Conservation (phyloP, 2,329 filamentous ascomycete species). For the Beauveria varroae region DNA sequence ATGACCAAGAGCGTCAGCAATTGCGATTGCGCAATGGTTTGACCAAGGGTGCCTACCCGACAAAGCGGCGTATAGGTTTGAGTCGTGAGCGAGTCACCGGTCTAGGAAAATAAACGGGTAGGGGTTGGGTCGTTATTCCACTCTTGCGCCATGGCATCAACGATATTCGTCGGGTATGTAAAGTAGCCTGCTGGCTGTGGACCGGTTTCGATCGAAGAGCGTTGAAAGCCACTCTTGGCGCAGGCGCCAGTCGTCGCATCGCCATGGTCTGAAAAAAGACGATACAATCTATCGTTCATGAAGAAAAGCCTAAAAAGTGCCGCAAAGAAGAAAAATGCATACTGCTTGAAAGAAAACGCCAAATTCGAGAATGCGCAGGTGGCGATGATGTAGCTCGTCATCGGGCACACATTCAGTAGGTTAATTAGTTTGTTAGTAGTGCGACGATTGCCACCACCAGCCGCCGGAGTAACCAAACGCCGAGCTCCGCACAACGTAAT, state of each 20-base stretch:
- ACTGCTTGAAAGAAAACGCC: conserved; percentile 2
- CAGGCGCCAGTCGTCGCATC: conserved; percentile 4
- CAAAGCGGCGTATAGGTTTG: conserved; percentile 18
- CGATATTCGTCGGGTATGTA: conserved; percentile 22
- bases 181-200: conserved; percentile 16
- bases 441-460: neutral
- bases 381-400: neutral
- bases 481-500: conserved; percentile 9
- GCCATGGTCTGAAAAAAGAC: neutral
- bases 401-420: neutral
- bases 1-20: neutral
- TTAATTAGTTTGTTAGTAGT: neutral
- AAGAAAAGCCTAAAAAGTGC: neutral
- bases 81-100: conserved; percentile 8
- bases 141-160: conserved; percentile 26
- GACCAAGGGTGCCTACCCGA: conserved; percentile 20
- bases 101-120: conserved; percentile 28
- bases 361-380: neutral
- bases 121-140: conserved; percentile 13
- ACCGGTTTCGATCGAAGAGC: conserved; percentile 17
- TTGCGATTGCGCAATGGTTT: neutral
- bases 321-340: conserved; percentile 2
- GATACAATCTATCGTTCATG: neutral
- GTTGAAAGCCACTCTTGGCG: conserved; percentile 9
- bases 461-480: conserved; percentile 12